Conservation (phyloP, 768 basidiomycete species). For the Auriscalpium microsporum region DNA sequence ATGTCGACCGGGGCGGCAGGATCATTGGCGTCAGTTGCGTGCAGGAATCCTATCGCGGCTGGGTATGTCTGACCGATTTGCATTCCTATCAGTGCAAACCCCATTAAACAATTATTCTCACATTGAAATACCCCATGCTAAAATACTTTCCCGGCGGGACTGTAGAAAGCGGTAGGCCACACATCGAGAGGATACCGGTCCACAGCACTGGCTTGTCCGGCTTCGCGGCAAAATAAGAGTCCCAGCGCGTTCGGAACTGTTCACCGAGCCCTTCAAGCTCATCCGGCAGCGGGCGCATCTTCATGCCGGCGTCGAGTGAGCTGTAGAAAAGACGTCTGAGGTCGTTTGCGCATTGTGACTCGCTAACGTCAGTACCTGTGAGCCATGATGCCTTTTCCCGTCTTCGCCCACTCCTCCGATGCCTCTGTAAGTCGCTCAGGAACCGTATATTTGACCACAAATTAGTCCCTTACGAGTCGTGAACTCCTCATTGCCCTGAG, state of each 20-base stretch:
- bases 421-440: slow-evolving; percentile 1
- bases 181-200: slow-evolving; percentile 36
- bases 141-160: neutral
- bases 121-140: neutral
- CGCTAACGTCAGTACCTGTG: slow-evolving; percentile 28
- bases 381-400: slow-evolving; percentile 41
- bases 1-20: slow-evolving; percentile 13
- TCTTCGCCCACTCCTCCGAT: slow-evolving; percentile 25
- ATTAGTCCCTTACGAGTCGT: neutral
- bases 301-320: slow-evolving; percentile 43
- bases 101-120: neutral
- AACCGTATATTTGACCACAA: neutral
- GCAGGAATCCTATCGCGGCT: slow-evolving; percentile 11
- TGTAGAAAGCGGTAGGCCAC: neutral
- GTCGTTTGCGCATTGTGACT: no score
- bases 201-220: slow-evolving; percentile 50
- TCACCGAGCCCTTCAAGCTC: slow-evolving; percentile 43
- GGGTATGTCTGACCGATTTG: slow-evolving; percentile 13
- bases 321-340: neutral
- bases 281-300: slow-evolving; percentile 40
- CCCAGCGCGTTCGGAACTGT: slow-evolving; percentile 41
- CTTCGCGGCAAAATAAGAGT: slow-evolving; percentile 36
- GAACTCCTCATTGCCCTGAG: slow-evolving; percentile 5
- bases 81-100: slow-evolving; percentile 1
- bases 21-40: slow-evolving; percentile 14